Percentiles rank a stretch among this genome's conserved stretches.
These are phyloP conservation scores for Lactarius hatsudake DNA, from an alignment of 768 basidiomycete genomes.

Conservation along the genomic window DNA sequence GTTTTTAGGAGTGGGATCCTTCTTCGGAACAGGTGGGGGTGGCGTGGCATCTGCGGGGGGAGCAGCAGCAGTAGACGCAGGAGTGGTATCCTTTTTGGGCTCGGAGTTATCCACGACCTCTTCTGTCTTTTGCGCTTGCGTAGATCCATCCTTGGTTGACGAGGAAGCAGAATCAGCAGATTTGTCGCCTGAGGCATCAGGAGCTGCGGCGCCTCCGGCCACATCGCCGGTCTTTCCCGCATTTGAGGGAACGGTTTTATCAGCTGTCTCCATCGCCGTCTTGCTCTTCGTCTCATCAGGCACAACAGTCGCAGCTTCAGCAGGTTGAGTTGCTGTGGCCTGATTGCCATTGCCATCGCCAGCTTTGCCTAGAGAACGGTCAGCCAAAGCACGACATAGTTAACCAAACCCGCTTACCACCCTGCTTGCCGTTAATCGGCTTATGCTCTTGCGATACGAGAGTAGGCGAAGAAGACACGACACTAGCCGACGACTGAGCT, in stretches of 20 bases:
- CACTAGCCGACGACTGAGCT: not conserved
- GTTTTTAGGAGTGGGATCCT: not conserved
- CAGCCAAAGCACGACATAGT: not conserved
- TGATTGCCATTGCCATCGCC: not conserved
- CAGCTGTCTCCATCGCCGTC: not conserved
- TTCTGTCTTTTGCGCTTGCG: not conserved
- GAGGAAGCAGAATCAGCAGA: not conserved
- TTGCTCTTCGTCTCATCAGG: not conserved
- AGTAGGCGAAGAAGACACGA: conserved; percentile 8
- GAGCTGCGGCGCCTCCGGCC: not conserved
- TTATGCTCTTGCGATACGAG: conserved; percentile 2
- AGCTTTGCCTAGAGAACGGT: not conserved
- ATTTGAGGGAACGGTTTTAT: not conserved
- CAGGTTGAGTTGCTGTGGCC: not conserved
- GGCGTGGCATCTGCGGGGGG: not conserved
- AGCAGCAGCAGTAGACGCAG: not conserved
- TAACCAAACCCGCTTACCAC: not conserved
- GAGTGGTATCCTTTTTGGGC: not conserved
- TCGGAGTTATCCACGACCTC: not conserved
- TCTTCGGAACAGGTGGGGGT: conserved; percentile 3
- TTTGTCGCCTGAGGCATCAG: not conserved
- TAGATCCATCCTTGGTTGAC: not conserved
- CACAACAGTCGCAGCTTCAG: not conserved
- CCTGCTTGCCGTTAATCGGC: conserved; percentile 2
- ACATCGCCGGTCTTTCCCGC: not conserved